Percentiles rank a stretch among this genome's conserved stretches.
Evolutionary conservation across 164 flowering plant species (phyloP).

Genomic region (Cinnamomum chago): DNA sequence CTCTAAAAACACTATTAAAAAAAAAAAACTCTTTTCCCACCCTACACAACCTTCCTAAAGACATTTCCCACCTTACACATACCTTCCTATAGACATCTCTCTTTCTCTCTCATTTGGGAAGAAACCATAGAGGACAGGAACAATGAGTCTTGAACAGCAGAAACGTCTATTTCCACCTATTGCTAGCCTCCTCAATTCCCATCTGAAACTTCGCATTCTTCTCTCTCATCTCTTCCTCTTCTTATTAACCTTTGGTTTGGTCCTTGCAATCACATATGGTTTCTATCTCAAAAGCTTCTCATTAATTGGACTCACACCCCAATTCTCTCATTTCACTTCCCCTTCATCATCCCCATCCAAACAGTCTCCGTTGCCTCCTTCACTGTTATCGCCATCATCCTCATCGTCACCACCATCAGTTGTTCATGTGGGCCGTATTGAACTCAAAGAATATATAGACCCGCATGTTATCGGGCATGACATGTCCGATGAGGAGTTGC

Average conservation of each 20-base stretch:
- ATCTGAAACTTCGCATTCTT: conserved; percentile 1
- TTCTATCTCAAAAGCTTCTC: conserved; percentile 4
- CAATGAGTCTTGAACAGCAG: background rate
- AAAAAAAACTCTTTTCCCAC: too few relatives aligned
- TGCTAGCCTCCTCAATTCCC: conserved; percentile 1
- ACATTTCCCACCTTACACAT: too few relatives aligned
- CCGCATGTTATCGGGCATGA: background rate
- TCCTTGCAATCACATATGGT: conserved; percentile 1
- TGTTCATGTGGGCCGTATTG: background rate
- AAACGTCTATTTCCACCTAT: background rate
- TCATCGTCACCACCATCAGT: background rate
- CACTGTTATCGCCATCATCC: background rate
- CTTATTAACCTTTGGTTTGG: conserved; percentile 11
- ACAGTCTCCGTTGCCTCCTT: background rate
- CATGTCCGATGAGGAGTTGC: conserved; percentile 12
- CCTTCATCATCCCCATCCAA: background rate
- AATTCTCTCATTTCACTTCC: conserved; percentile 11
- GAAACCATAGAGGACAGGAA: background rate
- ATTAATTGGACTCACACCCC: conserved; percentile 9
- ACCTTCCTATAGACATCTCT: too few relatives aligned
- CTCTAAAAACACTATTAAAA: too few relatives aligned
- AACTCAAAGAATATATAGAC: conserved; percentile 18
- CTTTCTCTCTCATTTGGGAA: background rate
- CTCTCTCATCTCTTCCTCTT: background rate
- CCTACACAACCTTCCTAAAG: too few relatives aligned